phyloP scores from a whole-genome alignment of 805 yeast genomes.

The Cyberlindnera amylophila region DNA sequence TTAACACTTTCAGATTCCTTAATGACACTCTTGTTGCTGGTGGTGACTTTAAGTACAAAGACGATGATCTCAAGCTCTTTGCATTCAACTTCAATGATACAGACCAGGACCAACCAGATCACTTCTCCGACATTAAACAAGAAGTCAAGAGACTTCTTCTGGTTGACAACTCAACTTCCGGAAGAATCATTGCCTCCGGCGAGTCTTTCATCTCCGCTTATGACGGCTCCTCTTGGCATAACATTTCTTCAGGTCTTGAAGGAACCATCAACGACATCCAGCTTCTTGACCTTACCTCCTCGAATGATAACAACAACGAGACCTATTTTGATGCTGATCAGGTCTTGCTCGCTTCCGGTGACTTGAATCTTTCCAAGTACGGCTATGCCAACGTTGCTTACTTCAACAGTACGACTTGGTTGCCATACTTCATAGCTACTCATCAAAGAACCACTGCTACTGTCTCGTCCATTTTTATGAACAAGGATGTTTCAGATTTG shows the following conservation, averaged over 20 bases:
- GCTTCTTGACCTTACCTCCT: constrained; percentile 34
- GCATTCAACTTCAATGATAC: constrained; percentile 49
- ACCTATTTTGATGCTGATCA: constrained; percentile 41
- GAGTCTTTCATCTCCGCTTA: constrained; percentile 33
- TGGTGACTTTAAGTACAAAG: constrained; percentile 50
- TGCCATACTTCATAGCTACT: constrained; percentile 53
- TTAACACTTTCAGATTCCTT: constrained; percentile 50
- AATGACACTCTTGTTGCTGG: constrained; percentile 40
- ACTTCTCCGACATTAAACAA: constrained; percentile 18
- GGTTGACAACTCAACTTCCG: constrained; percentile 41
- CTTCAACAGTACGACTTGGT: constrained; percentile 65
- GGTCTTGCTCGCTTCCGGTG: constrained; percentile 57
- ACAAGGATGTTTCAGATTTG: constrained; percentile 35
- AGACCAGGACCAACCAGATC: constrained; percentile 24
- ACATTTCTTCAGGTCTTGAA: constrained; percentile 34
- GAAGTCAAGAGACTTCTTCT: constrained; percentile 41
- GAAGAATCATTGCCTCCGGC: constrained; percentile 42
- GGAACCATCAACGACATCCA: constrained; percentile 43
- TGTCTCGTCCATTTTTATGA: constrained; percentile 32
- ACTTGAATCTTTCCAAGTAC: constrained; percentile 41
- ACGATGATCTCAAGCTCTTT: constrained; percentile 39
- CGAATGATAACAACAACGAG: constrained; percentile 30
- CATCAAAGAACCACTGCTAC: constrained; percentile 22
- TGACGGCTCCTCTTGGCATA: constrained; percentile 47
- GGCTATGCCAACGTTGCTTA: constrained; percentile 61